Evolutionary conservation across 345 rosid genomes (phyloP), one percentile per base, ranked within the genome.

Genomic region (Aquilaria sinensis): DNA sequence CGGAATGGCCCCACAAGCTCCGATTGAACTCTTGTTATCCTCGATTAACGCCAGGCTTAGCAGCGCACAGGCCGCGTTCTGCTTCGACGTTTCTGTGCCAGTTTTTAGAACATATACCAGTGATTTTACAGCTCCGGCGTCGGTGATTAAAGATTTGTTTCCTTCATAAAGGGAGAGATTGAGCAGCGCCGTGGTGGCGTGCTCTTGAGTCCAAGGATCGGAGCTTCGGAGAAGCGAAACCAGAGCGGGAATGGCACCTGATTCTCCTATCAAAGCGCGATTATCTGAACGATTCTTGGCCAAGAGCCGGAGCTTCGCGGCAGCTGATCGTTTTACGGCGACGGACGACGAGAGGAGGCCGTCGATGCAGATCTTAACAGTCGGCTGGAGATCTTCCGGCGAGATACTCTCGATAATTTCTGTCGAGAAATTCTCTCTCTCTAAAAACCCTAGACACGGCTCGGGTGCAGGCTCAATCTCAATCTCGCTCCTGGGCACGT

Each of bases 331-430:
- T 72, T 86, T 88, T 14, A 90, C 77, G 2, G 86, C 85, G 48
- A 83, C 60, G n/a, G 99, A 90, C 16, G 83, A 31, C 0, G 99
- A 94, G 10, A 59, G 83, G 49, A 94, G 86, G 9, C 95, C 90
- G 37, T 83, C 95, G 57, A 90, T 73, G 66, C 99, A 94, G 77
- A 88, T 86, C 83, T 88, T 86, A 66, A 94, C 92, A 5, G 97
- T 88, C 45, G 97, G 99, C 61, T 83, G 95, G 10, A 94, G 97
- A 83, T 94, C 99, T 67, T 94, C 99, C 2, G 99, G 95, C 47
- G 97, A 90, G 51, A 90, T 90, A 73, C 89, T 78, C 78, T 94
- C 99, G 6, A 90, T 85, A 51, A 94, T 90, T 77, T 94, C 99
- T 8, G 95, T 85, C 0, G 97, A 94, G 77, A 94, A 94, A 56